phyloP scores from a whole-genome alignment of 306 rosid species.

The Fragaria iinumae region DNA sequence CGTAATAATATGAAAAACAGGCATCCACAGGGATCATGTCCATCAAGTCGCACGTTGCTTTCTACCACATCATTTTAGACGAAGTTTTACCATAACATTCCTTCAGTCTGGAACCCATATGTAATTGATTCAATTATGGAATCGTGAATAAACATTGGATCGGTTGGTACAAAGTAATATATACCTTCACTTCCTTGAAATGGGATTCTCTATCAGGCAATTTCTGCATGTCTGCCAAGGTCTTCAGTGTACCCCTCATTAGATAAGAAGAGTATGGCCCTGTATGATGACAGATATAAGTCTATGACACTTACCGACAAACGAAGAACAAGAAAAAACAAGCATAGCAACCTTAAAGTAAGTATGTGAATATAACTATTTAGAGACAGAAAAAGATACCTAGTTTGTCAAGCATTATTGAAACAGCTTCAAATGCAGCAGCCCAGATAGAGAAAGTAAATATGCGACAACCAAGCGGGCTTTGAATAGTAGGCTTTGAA shows the following conservation, averaged over 20 bases:
- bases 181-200: constrained; percentile 36
- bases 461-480: too few species aligned
- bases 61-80: too few species aligned
- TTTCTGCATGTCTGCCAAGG: constrained; percentile 69
- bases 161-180: too few species aligned
- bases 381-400: constrained; percentile 33
- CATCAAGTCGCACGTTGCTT: too few species aligned
- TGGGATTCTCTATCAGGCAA: constrained; percentile 68
- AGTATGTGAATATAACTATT: too few species aligned
- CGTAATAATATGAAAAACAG: background rate
- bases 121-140: too few species aligned
- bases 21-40: constrained; percentile 31
- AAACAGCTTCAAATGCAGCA: constrained; percentile 60
- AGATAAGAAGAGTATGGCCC: constrained; percentile 61
- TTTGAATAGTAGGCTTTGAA: too few species aligned
- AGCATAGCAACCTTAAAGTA: too few species aligned
- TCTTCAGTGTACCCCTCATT: constrained; percentile 53
- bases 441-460: constrained; percentile 34
- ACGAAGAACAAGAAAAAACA: too few species aligned
- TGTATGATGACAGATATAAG: constrained; percentile 21
- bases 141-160: too few species aligned
- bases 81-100: too few species aligned
- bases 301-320: background rate
- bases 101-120: too few species aligned
- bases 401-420: constrained; percentile 68